Evolutionary conservation across 2,329 filamentous ascomycete genomes (phyloP).

Genomic region (Periconia macrospinosa): DNA sequence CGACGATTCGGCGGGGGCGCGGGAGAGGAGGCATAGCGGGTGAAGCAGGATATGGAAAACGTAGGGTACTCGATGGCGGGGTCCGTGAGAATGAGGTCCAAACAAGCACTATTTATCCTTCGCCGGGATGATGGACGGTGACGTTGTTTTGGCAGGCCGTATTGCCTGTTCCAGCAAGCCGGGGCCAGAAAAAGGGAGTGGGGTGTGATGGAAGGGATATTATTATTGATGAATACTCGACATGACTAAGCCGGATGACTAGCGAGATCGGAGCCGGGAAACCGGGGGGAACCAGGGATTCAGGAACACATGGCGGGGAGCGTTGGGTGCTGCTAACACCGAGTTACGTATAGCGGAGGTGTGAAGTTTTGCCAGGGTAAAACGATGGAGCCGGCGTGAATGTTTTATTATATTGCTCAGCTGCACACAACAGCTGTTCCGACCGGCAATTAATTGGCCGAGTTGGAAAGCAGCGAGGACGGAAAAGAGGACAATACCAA

Average conservation of each 20-base stretch:
- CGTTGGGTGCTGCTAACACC: background rate
- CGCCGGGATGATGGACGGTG: no score
- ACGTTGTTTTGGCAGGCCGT: background rate
- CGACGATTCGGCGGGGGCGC: constrained; percentile 64
- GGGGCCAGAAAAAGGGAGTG: background rate
- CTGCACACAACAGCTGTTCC: no score
- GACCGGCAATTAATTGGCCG: background rate
- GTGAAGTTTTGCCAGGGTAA: no score
- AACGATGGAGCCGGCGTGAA: no score
- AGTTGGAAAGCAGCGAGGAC: constrained; percentile 13
- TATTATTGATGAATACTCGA: background rate
- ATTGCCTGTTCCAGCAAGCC: background rate
- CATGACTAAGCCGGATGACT: background rate
- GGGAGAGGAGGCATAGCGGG: constrained; percentile 33
- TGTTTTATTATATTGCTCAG: no score
- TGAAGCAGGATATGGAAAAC: background rate
- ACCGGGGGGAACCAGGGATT: background rate
- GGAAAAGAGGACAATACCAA: background rate
- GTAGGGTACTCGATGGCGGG: background rate
- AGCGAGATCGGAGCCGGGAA: constrained; percentile 15
- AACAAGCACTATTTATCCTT: no score
- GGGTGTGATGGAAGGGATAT: no score
- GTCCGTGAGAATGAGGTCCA: background rate
- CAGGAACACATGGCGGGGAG: constrained; percentile 1
- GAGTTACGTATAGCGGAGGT: background rate